Evolutionary conservation across 768 basidiomycete species (phyloP), one percentile per base, ranked within the genome.

Genomic region (Boletus vermiculosoides): DNA sequence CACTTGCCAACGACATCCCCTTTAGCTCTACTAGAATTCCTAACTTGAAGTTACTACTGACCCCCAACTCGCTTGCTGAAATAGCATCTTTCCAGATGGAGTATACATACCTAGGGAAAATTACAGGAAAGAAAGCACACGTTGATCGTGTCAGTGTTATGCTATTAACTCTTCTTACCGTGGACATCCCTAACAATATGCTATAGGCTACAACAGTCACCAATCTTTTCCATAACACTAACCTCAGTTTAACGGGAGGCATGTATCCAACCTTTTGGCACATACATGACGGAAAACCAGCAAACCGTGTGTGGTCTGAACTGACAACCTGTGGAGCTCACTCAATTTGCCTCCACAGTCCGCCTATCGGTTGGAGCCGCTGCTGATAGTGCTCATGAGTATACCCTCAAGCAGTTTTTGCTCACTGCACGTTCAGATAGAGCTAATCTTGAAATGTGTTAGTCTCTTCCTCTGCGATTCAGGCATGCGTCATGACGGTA

Each of bases 81-180:
- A 85, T 93, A 41, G 90, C 84, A 4, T 90, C 83, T 44, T 76
- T 89, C 54, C 92, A 94, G 66, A 68, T 96, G 49, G 94, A 96
- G 70, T 90, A 92, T 68, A 81, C 87, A 54, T 94, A 94, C 62
- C 80, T 95, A 2, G 88, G 89, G 1, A 86, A 89, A 60, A 69
- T 86, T 11, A 93, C 91, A 1, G 88, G 88, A 2, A 86, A 88
- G 59, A 78, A 80, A 50, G 77, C 77, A 37, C 85, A 87, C 63
- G 80, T 77, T 57, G 78, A 83, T 52, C 78, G 78, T 56, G 87
- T 85, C 58, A 13, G 81, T 71, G 9, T 20, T 16, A 28, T 22
- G 10, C 30, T n/a, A n/a, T n/a, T n/a, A n/a, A n/a, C n/a, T n/a
- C n/a, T n/a, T 16, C 25, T 13, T 28, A 16, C 16, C 15, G 13